Conservation (phyloP, 306 rosid genomes). For the Adenanthera pavonina region DNA sequence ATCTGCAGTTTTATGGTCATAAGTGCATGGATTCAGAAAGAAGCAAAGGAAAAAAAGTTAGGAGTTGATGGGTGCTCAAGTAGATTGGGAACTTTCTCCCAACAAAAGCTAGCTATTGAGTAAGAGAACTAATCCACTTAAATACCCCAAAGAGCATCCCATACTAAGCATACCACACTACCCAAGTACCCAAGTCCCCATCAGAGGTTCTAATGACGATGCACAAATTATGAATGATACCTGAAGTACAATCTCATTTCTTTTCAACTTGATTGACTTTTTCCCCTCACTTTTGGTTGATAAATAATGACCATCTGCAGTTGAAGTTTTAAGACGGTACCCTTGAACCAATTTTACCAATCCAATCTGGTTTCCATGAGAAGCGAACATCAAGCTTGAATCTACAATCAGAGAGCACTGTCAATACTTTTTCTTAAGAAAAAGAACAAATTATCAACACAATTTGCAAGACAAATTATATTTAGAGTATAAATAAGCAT, state of each 20-base stretch:
- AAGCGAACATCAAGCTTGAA: constrained; percentile 88
- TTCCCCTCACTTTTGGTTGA: constrained; percentile 80
- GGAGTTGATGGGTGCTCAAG: no score
- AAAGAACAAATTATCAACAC: constrained; percentile 38
- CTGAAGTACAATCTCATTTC: constrained; percentile 93
- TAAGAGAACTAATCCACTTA: no score
- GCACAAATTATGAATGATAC: constrained; percentile 48
- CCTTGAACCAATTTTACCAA: constrained; percentile 91
- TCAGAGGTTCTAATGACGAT: not conserved
- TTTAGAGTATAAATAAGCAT: constrained; percentile 26
- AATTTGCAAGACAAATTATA: constrained; percentile 28
- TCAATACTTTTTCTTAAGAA: constrained; percentile 39
- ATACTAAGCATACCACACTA: no score
- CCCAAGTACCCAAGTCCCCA: no score
- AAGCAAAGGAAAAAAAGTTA: not conserved
- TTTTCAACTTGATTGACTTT: constrained; percentile 84
- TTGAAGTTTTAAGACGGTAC: constrained; percentile 71
- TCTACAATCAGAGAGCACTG: constrained; percentile 60
- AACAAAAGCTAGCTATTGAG: no score
- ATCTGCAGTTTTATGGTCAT: not conserved
- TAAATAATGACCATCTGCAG: constrained; percentile 74
- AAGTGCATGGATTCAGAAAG: not conserved
- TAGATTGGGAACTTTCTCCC: no score
- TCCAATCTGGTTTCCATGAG: constrained; percentile 89
- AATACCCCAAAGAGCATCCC: no score